Evolutionary conservation across 2,329 filamentous ascomycete genomes (phyloP).

Genomic region (Monilinia fructicola): DNA sequence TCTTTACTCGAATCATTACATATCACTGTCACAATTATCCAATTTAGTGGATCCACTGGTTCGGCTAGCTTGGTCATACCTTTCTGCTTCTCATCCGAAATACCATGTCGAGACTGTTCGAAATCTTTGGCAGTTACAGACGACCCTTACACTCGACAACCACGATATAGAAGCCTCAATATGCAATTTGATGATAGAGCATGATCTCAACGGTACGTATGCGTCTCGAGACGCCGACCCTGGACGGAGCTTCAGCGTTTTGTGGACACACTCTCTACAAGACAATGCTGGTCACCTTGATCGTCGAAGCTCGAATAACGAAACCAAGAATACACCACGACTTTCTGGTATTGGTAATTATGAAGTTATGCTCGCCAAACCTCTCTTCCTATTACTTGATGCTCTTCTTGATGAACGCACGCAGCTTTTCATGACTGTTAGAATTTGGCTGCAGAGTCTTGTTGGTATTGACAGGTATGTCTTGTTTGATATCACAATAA

Average conservation of each 20-base stretch:
- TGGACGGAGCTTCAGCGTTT: conserved; percentile 67
- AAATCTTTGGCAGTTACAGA: conserved; percentile 82
- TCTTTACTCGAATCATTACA: conserved; percentile 54
- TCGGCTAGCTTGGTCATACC: conserved; percentile 71
- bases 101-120: conserved; percentile 92
- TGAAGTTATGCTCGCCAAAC: conserved; percentile 74
- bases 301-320: conserved; percentile 47
- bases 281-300: conserved; percentile 50
- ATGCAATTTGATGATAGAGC: conserved; percentile 63
- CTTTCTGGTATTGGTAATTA: conserved; percentile 61
- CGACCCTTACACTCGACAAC: conserved; percentile 62
- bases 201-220: conserved; percentile 50
- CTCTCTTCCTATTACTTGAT: conserved; percentile 80
- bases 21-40: conserved; percentile 54
- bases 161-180: conserved; percentile 80
- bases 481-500: not conserved
- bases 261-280: conserved; percentile 80
- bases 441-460: conserved; percentile 74
- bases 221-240: conserved; percentile 55
- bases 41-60: conserved; percentile 68
- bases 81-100: conserved; percentile 82
- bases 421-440: conserved; percentile 73
- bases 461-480: conserved; percentile 62
- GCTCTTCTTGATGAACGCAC: conserved; percentile 69
- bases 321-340: conserved; percentile 43